These are phyloP conservation scores for Pouteria campechiana DNA, from an alignment of 179 eudicot genomes.

Conservation along the genomic window DNA sequence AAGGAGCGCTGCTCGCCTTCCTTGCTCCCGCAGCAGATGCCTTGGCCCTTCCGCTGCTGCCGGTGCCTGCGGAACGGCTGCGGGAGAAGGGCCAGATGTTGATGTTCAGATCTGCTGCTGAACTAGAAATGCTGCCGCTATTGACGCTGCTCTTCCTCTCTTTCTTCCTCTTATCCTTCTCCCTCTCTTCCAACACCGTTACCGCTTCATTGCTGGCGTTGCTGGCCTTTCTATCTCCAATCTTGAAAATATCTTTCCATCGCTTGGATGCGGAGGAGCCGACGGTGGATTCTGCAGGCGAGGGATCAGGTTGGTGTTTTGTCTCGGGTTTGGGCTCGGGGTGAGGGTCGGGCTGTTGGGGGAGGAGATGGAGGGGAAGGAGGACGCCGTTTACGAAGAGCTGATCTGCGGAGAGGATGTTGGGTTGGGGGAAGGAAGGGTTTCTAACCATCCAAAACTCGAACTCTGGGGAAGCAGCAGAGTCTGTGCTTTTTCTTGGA, in stretches of 20 bases:
- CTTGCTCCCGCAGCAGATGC: slow-evolving; percentile 22
- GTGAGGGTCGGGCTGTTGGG: slow-evolving; percentile 7
- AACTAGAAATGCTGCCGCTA: slow-evolving; percentile 1
- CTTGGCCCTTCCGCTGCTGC: slow-evolving; percentile 25
- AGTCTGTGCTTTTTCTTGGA: slow-evolving; percentile 9
- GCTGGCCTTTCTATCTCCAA: slow-evolving; percentile 13
- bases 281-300: background rate
- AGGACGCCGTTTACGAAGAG: slow-evolving; percentile 72
- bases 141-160: slow-evolving; percentile 11
- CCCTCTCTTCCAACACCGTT: background rate
- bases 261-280: slow-evolving; percentile 43
- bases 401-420: slow-evolving; percentile 83
- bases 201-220: background rate
- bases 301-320: slow-evolving; percentile 5
- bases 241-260: slow-evolving; percentile 66
- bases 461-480: slow-evolving; percentile 39
- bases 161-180: slow-evolving; percentile 17
- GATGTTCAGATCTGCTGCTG: slow-evolving; percentile 64
- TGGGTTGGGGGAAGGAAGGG: slow-evolving; percentile 24
- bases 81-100: slow-evolving; percentile 87
- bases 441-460: slow-evolving; percentile 40
- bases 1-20: slow-evolving; percentile 86
- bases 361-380: slow-evolving; percentile 64
- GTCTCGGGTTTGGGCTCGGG: background rate
- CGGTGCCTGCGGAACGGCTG: slow-evolving; percentile 85